Evolutionary conservation across 768 basidiomycete genomes (phyloP).

Genomic region (Serpula lacrymans): DNA sequence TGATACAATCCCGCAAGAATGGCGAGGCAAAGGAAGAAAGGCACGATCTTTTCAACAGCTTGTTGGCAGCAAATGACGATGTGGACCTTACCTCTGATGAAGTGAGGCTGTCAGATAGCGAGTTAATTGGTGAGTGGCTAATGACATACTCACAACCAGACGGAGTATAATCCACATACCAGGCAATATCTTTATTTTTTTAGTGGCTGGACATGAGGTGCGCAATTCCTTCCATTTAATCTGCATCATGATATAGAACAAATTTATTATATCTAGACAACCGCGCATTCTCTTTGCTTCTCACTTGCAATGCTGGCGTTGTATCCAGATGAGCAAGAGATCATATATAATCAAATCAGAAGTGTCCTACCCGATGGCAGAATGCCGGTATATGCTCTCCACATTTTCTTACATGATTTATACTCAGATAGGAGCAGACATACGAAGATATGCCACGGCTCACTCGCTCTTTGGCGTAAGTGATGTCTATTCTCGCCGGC

Average conservation of each 20-base stretch:
- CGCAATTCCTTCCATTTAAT: no score
- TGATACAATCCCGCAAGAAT: constrained; percentile 43
- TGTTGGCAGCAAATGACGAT: not conserved
- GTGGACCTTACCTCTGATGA: not conserved
- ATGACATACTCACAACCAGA: no score
- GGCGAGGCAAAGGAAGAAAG: constrained; percentile 27
- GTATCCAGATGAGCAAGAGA: constrained; percentile 40
- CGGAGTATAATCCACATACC: no score
- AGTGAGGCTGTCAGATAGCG: constrained; percentile 11
- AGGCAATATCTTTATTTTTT: constrained; percentile 36
- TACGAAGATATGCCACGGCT: constrained; percentile 27
- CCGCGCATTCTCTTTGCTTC: constrained; percentile 35
- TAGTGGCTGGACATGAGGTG: constrained; percentile 62
- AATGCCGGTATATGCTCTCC: no score
- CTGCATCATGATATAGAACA: no score
- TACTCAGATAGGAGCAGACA: no score
- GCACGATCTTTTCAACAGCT: constrained; percentile 2
- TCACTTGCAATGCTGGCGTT: constrained; percentile 40
- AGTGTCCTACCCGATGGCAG: constrained; percentile 29
- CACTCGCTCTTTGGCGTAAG: constrained; percentile 23
- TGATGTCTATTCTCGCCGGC: not conserved
- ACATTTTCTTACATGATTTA: no score
- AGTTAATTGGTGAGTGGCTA: not conserved
- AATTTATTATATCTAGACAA: no score
- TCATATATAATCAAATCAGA: constrained; percentile 32